phyloP scores from a whole-genome alignment of 1,284 basidiomycete species.

The Sanghuangporus baumii region DNA sequence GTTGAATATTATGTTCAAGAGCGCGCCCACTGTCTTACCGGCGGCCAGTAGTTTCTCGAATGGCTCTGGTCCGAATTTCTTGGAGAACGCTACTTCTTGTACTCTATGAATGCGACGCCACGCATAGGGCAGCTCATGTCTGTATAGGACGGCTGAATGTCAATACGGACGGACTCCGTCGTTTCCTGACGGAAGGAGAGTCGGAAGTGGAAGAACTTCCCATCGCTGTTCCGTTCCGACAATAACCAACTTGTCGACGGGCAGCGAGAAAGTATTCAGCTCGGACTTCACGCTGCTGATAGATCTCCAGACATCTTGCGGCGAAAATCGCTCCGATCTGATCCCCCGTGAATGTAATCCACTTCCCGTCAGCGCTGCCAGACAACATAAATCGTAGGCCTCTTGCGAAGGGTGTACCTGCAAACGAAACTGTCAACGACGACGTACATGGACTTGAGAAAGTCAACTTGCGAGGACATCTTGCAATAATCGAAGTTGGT shows the following conservation, averaged over 20 bases:
- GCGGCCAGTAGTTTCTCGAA: neutral
- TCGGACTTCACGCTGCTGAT: neutral
- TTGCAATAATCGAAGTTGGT: neutral
- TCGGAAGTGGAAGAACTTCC: neutral
- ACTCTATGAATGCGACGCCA: neutral
- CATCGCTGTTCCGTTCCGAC: neutral
- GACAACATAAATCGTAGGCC: neutral
- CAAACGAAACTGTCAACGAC: neutral
- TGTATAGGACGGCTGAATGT: neutral
- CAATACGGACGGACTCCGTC: neutral
- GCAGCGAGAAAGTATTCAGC: neutral
- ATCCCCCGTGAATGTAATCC: slow-evolving; percentile 78
- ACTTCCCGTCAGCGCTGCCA: slow-evolving; percentile 37
- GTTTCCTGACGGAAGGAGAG: neutral
- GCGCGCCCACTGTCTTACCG: neutral
- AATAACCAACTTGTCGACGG: neutral
- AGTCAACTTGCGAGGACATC: neutral
- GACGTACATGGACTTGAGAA: neutral
- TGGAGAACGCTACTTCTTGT: neutral
- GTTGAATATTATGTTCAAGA: neutral
- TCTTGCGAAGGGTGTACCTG: neutral
- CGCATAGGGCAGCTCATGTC: neutral
- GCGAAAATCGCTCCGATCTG: slow-evolving; percentile 79
- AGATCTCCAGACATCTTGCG: slow-evolving; percentile 48
- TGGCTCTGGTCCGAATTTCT: neutral